Evolutionary conservation across 345 rosid genomes (phyloP), one percentile per base, ranked within the genome.

Genomic region (Corchorus olitorius): DNA sequence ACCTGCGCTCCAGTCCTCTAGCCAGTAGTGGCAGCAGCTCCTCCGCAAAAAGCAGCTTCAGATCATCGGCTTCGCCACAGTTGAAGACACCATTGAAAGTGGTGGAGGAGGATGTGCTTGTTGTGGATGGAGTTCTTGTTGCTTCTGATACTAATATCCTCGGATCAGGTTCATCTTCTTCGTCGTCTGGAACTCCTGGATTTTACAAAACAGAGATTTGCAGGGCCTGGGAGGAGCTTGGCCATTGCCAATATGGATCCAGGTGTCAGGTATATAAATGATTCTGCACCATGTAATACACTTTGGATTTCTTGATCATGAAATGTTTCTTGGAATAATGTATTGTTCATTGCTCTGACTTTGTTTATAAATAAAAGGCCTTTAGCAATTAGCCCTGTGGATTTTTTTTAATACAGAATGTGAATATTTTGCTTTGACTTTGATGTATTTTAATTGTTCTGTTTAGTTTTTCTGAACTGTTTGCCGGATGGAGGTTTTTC

Each of bases 121-220:
- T 94, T 59, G 85, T 88, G 87, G 98, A 94, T 77, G 94, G 86
- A 46, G 80, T 88, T 81, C 80, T 86, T 60, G 76, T 60, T 60
- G 45, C 76, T 17, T 73, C 76, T 27, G 70, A 74, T 62, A 46
- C 59, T 49, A 64, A 61, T 35, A 61, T 48, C 34, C 16, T 63
- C 11, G 70, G 70, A 61, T 33, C 77, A 11, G 33, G 45, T 15
- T 73, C 78, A 71, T 39, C 75, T 76, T 55, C 73, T 13, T 39
- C 43, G 43, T 39, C 43, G 6, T 39, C 43, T 6, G 56, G 72
- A 35, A 76, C 33, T n/a, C 55, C 64, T 27, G 67, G 80, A 66
- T 65, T 50, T 49, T 73, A 55, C 45, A 79, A 78, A 81, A 70
- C 59, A 22, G 82, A 80, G 66, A 73, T 79, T 8, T 81, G 82